Evolutionary conservation across 2,329 filamentous ascomycete species (phyloP).

Genomic region (Myriosclerotinia curreyana): DNA sequence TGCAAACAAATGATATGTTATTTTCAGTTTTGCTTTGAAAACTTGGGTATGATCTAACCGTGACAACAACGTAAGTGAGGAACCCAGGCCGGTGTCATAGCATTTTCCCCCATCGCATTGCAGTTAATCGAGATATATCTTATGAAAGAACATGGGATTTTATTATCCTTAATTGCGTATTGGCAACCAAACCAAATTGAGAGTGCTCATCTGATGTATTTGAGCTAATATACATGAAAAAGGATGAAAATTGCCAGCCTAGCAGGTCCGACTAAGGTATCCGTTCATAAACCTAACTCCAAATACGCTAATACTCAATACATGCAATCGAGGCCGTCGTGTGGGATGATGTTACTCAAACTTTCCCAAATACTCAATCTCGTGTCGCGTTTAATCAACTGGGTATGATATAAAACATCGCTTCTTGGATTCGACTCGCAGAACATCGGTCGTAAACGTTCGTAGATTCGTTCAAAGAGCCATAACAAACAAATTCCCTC

Average conservation of each 20-base stretch:
- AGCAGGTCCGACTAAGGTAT: neutral
- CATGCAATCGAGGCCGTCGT: neutral
- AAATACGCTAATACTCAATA: neutral
- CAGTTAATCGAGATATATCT: too few relatives aligned
- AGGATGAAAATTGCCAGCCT: neutral
- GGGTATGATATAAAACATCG: slow-evolving; percentile 9
- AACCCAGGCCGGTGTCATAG: too few relatives aligned
- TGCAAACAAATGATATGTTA: too few relatives aligned
- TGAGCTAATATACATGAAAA: neutral
- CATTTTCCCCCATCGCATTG: too few relatives aligned
- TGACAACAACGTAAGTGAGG: too few relatives aligned
- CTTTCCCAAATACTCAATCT: neutral
- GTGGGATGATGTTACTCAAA: neutral
- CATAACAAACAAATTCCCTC: neutral
- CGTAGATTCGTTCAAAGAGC: neutral
- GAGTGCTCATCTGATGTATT: neutral
- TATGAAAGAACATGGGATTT: too few relatives aligned
- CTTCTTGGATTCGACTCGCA: neutral
- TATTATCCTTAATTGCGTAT: too few relatives aligned
- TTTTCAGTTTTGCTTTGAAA: too few relatives aligned
- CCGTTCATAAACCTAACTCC: neutral
- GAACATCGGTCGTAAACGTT: slow-evolving; percentile 1
- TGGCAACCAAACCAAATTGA: too few relatives aligned
- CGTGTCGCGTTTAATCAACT: neutral
- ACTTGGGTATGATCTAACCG: too few relatives aligned